Percentiles rank a stretch among this genome's conserved stretches.
Evolutionary conservation across 768 basidiomycete genomes (phyloP).

Genomic region (Lepiota venenata): DNA sequence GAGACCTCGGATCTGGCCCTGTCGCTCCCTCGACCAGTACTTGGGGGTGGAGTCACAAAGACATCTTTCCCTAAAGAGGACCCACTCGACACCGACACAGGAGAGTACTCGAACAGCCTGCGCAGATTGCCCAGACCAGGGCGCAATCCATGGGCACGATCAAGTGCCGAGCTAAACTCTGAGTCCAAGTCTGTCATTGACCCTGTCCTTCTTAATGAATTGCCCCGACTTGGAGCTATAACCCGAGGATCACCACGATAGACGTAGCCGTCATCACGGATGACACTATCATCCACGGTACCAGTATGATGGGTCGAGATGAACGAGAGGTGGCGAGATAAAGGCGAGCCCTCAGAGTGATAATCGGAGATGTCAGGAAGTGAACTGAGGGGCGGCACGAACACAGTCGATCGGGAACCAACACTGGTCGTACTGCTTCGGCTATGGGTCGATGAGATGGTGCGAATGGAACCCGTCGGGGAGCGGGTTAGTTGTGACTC

Average conservation of each 20-base stretch:
- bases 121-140: conserved; percentile 34
- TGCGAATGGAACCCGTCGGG: conserved; percentile 58
- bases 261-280: conserved; percentile 61
- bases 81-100: conserved; percentile 73
- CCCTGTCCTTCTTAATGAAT: conserved; percentile 39
- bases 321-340: conserved; percentile 42
- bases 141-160: conserved; percentile 39
- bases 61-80: conserved; percentile 43
- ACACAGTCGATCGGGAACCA: conserved; percentile 71
- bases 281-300: conserved; percentile 72
- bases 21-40: conserved; percentile 29
- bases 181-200: conserved; percentile 66
- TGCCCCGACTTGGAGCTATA: conserved; percentile 59
- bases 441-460: conserved; percentile 59
- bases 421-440: conserved; percentile 37
- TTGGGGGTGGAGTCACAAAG: conserved; percentile 41
- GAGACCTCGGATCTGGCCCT: conserved; percentile 28
- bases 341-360: conserved; percentile 31
- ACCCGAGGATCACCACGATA: conserved; percentile 73
- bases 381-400: conserved; percentile 70
- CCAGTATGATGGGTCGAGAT: conserved; percentile 57
- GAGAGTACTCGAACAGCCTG: conserved; percentile 48
- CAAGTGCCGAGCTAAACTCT: conserved; percentile 48
- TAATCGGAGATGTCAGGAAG: conserved; percentile 69
- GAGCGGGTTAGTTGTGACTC: conserved; percentile 46